phyloP scores from a whole-genome alignment of 139 green algal genomes.

The Tetraselmis chui region DNA sequence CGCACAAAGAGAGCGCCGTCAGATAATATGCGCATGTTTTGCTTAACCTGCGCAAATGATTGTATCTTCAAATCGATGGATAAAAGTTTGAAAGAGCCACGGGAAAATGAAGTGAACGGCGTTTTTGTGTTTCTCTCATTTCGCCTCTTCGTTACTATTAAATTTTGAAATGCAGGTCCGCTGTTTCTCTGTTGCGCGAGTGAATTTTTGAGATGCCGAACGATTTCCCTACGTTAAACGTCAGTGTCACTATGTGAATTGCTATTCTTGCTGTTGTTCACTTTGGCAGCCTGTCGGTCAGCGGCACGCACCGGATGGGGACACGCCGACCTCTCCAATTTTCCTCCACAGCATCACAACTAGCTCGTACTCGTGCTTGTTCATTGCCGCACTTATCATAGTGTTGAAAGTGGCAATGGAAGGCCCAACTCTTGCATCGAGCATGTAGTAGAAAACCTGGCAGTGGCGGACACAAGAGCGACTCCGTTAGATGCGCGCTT shows the following conservation, averaged over 20 bases:
- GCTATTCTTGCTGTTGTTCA: no score
- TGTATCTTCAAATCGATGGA: no score
- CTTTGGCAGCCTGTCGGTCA: no score
- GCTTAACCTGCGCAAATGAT: neutral
- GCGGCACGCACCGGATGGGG: neutral
- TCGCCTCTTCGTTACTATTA: neutral
- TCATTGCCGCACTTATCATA: slow-evolving; percentile 47
- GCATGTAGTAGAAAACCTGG: neutral
- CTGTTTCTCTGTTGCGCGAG: no score
- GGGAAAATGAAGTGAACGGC: neutral
- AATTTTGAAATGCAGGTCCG: neutral
- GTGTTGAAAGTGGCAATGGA: slow-evolving; percentile 65
- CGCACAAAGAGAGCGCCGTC: neutral
- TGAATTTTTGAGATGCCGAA: no score
- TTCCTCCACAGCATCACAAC: slow-evolving; percentile 9
- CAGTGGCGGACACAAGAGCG: no score
- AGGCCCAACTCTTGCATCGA: slow-evolving; percentile 33
- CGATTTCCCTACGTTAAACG: no score
- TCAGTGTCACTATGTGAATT: no score
- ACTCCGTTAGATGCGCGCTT: no score
- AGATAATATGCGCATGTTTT: neutral
- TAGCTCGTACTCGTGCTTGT: slow-evolving; percentile 17
- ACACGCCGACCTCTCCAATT: neutral
- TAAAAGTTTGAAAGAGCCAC: no score
- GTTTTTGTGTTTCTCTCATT: neutral